Base-by-base conservation (phyloP, 495 filamentous ascomycete genomes). In the Hypoxylon fragiforme region DNA sequence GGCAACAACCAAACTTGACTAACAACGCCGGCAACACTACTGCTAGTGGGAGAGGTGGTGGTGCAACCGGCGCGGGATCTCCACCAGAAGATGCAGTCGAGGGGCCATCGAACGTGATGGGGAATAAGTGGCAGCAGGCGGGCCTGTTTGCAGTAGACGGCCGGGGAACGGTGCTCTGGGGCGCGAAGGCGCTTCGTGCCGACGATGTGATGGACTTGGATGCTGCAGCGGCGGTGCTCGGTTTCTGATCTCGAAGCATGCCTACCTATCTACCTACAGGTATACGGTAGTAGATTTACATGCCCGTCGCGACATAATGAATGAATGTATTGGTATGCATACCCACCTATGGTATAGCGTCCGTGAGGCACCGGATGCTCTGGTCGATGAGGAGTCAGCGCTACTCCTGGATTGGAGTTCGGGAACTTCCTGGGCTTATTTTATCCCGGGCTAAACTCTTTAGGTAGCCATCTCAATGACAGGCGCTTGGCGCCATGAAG, bases 111-210 rank as follows among this genome's bases (percentile, higher is more conserved):
- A 83, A 77, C 7, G 72, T 81, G 31, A 82, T 80, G 69, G 83
- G 82, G n/a, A 81, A 70, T 52, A 75, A 84, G 51, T 85, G 82
- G 81, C 81, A 85, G 67, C 79, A 74, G 43, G 65, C 73, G 6
- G 82, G 81, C 2, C 72, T 72, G 18, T 85, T 76, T 66, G 80
- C 78, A 2, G 72, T 85, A 0, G 79, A 85, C 69, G 71, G 70
- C 5, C 57, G 74, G 13, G 80, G 79, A 2, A 71, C 73, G 5
- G 70, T 84, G 9, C 69, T 71, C 15, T 84, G 81, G 82, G 71
- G 70, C 4, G 65, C 69, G 12, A 72, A 73, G 54, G 74, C 76
- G 30, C 39, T 56, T 40, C 68, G 70, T 30, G 78, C 77, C 2
- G 78, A 81, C 52, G 75, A 83, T 44, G 65, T 81, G 9, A 74